phyloP scores from a whole-genome alignment of 345 rosid genomes.

The Citrus medica region DNA sequence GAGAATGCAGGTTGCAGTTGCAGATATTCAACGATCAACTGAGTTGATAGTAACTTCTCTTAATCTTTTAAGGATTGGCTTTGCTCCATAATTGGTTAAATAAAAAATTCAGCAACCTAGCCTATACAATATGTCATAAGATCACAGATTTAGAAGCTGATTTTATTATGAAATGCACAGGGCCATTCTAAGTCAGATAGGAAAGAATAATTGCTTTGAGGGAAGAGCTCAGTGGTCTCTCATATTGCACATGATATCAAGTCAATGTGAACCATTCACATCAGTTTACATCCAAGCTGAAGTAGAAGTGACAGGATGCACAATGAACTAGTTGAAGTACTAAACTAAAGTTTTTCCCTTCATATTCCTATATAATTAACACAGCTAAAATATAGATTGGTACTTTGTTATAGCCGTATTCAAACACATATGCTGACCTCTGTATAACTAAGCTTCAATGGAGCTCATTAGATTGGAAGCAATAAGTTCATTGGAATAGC shows the following conservation, averaged over 20 bases:
- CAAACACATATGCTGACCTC: neutral
- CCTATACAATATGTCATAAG: neutral
- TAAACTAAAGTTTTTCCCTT: neutral
- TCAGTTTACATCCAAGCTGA: neutral
- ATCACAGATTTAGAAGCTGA: neutral
- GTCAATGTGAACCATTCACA: neutral
- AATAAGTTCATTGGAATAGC: too few relatives aligned
- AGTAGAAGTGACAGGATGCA: neutral
- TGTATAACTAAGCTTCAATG: too few relatives aligned
- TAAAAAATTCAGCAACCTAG: too few relatives aligned
- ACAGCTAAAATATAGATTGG: too few relatives aligned
- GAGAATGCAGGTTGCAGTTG: too few relatives aligned
- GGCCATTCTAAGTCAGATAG: neutral
- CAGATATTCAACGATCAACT: too few relatives aligned
- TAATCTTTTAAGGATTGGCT: too few relatives aligned
- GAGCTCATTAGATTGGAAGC: too few relatives aligned
- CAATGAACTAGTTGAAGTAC: neutral
- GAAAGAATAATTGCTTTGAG: too few relatives aligned
- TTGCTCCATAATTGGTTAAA: too few relatives aligned
- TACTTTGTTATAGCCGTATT: too few relatives aligned
- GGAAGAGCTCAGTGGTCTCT: neutral
- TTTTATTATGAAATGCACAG: neutral
- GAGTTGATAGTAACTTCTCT: too few relatives aligned
- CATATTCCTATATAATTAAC: neutral
- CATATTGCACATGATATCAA: neutral